phyloP scores from a whole-genome alignment of 192 early-diverging fungal species.

The Backusella tarrabulga region DNA sequence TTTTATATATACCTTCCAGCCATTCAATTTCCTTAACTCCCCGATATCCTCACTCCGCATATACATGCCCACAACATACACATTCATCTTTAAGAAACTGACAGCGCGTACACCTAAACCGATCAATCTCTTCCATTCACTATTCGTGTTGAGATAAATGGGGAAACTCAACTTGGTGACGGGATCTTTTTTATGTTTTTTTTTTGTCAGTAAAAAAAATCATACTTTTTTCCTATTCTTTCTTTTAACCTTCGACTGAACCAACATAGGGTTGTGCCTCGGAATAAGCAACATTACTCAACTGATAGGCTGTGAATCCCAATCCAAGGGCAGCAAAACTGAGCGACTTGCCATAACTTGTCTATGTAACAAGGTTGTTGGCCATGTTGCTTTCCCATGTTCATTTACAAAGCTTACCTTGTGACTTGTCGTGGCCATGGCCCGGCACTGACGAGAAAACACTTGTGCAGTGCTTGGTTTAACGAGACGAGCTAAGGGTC shows the following conservation, averaged over 20 bases:
- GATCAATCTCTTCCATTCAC: constrained; percentile 43
- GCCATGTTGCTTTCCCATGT: no score
- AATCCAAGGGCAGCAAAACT: not conserved
- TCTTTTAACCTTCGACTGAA: not conserved
- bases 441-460: not conserved
- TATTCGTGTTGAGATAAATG: constrained; percentile 34
- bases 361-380: not conserved
- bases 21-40: constrained; percentile 27
- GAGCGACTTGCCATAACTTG: not conserved
- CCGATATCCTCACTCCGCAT: constrained; percentile 44
- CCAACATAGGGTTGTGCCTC: not conserved
- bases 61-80: constrained; percentile 55
- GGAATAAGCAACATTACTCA: not conserved
- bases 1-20: constrained; percentile 32
- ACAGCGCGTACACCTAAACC: constrained; percentile 55
- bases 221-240: not conserved
- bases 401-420: not conserved
- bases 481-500: not conserved
- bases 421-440: not conserved
- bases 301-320: not conserved
- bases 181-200: constrained; percentile 27
- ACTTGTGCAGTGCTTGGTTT: not conserved
- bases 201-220: no score
- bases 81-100: constrained; percentile 53
- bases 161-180: constrained; percentile 41